Base-by-base conservation (phyloP, 306 rosid species). In the Dicorynia guianensis region DNA sequence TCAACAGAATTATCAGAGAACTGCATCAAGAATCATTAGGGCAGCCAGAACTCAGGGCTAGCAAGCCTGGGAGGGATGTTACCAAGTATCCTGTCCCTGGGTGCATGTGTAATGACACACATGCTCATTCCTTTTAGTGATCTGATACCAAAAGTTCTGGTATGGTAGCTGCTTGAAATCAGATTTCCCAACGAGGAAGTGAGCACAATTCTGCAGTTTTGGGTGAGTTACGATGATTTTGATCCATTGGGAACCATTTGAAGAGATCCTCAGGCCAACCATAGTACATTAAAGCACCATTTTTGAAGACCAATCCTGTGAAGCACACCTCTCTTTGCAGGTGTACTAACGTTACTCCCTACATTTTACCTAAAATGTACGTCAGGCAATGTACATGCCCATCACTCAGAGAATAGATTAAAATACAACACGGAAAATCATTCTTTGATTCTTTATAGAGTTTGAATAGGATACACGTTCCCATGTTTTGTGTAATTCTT, bases 51-150 rank as follows among this genome's bases (percentile, higher is more conserved):
- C 89, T 82, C 20, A 85, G 97, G 70, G 83, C 75, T 12, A 72
- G 57, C 71, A 94, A 85, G 75, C 62, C 69, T 10, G 91, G 90
- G 30, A 93, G 89, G 69, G 97, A 95, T 56, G 98, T 95, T n/a
- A 95, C 99, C 5, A 95, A 95, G 84, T 92, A 78, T 78, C 99
- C 99, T 7, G 35, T 86, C 48, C 97, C 92, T 0, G 97, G 87
- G 76, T 95, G 99, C 74, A 92, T 95, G 98, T 95, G 99, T 79
- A 84, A 85, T 56, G 87, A 61, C 75, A 77, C 89, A 4, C 85
- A 11, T 47, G 8, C 76, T 43, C 78, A 0, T 74, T 75, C 81
- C 10, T 35, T 60, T 44, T 14, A 52, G 0, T 77, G 85, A 80
- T 46, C 63, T 63, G 42, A 62, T 10, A 36, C 86, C 53, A 78